These are phyloP conservation scores for Schizophyllum commune DNA, from an alignment of 1,284 basidiomycete species.

Conservation along the genomic window DNA sequence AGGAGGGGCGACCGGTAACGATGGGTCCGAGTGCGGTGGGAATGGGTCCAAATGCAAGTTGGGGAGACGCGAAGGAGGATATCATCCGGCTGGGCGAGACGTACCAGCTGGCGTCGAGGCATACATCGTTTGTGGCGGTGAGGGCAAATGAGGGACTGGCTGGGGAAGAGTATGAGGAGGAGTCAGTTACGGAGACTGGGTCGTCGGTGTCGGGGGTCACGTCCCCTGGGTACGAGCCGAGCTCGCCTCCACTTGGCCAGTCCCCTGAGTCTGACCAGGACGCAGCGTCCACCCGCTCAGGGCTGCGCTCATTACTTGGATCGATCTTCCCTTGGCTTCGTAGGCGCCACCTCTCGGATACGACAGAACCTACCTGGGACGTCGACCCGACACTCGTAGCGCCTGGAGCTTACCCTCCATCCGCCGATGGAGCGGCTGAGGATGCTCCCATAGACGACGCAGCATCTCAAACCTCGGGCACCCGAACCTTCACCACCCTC, in stretches of 20 bases:
- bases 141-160: slow-evolving; percentile 20
- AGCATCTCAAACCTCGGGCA: not conserved
- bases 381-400: slow-evolving; percentile 12
- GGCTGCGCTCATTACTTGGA: slow-evolving; percentile 13
- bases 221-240: not conserved
- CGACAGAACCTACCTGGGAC: slow-evolving; percentile 24
- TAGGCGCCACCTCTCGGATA: slow-evolving; percentile 15
- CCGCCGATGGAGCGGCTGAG: slow-evolving; percentile 1
- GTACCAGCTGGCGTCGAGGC: slow-evolving; percentile 43
- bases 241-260: not conserved
- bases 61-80: slow-evolving; percentile 23
- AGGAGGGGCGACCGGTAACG: slow-evolving; percentile 18
- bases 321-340: slow-evolving; percentile 12
- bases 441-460: not conserved
- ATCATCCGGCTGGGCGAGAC: slow-evolving; percentile 40
- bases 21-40: slow-evolving; percentile 22
- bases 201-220: not conserved
- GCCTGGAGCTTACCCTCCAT: slow-evolving; percentile 12
- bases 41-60: too few relatives aligned
- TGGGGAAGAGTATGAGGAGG: not conserved
- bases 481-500: not conserved
- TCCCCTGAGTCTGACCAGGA: not conserved
- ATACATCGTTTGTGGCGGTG: slow-evolving; percentile 52
- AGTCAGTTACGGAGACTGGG: not conserved
- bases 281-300: not conserved